Evolutionary conservation across 148 eudicot genomes (phyloP).

Genomic region (Amaranthus cruentus): DNA sequence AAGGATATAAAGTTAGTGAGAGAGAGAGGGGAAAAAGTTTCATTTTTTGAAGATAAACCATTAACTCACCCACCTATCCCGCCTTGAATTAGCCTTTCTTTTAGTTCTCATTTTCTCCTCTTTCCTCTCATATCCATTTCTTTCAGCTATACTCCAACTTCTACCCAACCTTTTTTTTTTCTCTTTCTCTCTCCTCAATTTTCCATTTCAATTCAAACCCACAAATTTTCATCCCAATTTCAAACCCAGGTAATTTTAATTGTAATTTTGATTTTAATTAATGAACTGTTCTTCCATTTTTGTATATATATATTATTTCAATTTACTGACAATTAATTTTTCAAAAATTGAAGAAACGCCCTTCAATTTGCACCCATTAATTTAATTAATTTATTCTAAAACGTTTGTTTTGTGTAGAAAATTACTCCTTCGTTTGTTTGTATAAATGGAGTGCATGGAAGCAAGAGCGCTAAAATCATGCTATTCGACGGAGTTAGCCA

Average conservation of each 20-base stretch:
- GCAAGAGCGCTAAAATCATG: slow-evolving; percentile 77
- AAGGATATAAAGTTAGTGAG: neutral
- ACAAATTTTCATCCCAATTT: neutral
- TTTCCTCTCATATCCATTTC: slow-evolving; percentile 7
- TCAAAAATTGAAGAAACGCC: neutral
- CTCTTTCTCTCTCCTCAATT: neutral
- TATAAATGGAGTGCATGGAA: slow-evolving; percentile 64
- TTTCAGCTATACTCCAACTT: slow-evolving; percentile 10
- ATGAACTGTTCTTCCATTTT: neutral
- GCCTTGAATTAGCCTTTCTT: slow-evolving; percentile 56
- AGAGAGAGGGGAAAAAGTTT: neutral
- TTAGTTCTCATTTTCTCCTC: slow-evolving; percentile 34
- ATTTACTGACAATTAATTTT: neutral
- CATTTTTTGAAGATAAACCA: slow-evolving; percentile 33
- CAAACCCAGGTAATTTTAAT: neutral
- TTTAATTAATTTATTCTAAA: neutral
- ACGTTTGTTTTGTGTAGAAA: neutral
- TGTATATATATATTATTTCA: neutral
- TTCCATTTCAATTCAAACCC: neutral
- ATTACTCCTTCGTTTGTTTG: neutral
- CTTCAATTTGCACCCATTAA: neutral
- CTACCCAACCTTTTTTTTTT: slow-evolving; percentile 10
- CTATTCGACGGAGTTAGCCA: slow-evolving; percentile 41
- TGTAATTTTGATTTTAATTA: neutral
- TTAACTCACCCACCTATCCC: slow-evolving; percentile 58